phyloP scores from a whole-genome alignment of 495 filamentous ascomycete species.

The Aspergillus olivimuriae region DNA sequence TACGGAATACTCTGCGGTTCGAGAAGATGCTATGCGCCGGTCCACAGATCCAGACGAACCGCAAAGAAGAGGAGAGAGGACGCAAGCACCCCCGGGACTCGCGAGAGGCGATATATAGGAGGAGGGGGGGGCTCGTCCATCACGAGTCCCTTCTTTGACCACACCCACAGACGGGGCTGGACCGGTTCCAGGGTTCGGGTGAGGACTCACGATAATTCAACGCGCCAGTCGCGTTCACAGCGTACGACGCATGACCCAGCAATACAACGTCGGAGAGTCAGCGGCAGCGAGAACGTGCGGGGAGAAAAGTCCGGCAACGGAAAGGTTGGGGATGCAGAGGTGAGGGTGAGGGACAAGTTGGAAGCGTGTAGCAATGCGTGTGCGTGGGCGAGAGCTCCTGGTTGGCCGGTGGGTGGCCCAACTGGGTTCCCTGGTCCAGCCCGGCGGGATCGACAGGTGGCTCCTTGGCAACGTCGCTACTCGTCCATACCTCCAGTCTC shows the following conservation, averaged over 20 bases:
- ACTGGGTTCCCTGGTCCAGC: neutral
- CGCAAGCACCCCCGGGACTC: too few species aligned
- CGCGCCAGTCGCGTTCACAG: neutral
- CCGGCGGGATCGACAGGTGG: slow-evolving; percentile 8
- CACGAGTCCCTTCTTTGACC: too few species aligned
- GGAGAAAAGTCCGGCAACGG: too few species aligned
- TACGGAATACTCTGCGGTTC: too few species aligned
- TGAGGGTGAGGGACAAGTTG: slow-evolving; percentile 11
- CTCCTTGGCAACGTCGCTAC: too few species aligned
- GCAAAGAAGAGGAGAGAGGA: too few species aligned
- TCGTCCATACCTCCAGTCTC: too few species aligned
- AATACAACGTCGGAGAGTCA: slow-evolving; percentile 1
- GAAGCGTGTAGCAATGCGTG: slow-evolving; percentile 13
- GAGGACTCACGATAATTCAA: neutral
- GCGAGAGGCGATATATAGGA: too few species aligned
- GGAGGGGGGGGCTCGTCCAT: too few species aligned
- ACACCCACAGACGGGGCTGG: neutral
- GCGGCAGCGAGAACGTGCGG: slow-evolving; percentile 7
- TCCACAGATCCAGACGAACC: too few species aligned
- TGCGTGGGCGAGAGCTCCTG: slow-evolving; percentile 10
- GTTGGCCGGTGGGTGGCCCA: slow-evolving; percentile 6
- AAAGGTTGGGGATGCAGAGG: slow-evolving; percentile 5
- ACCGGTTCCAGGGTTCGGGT: neutral
- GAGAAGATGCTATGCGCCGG: too few species aligned
- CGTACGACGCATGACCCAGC: neutral